These are phyloP conservation scores for Dentiscutata heterogama DNA, from an alignment of 371 early-diverging fungal species.

Conservation along the genomic window DNA sequence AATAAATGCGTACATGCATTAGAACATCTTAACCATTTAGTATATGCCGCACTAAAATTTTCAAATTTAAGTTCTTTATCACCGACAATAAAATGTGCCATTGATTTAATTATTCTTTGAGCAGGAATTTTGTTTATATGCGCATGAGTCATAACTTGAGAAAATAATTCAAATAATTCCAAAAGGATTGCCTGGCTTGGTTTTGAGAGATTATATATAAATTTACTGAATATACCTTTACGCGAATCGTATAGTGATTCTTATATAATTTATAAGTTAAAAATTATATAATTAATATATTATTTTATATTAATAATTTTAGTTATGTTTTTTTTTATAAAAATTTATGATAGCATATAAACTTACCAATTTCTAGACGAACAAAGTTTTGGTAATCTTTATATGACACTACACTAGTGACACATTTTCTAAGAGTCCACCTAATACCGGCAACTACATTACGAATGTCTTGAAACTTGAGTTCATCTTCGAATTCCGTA, in stretches of 20 bases:
- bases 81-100: slow-evolving; percentile 11
- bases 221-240: slow-evolving; percentile 41
- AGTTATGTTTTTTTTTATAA: background rate
- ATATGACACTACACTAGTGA: slow-evolving; percentile 5
- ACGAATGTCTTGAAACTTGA: slow-evolving; percentile 39
- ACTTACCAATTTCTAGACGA: slow-evolving; percentile 40
- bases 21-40: slow-evolving; percentile 40
- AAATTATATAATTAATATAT: too few species aligned
- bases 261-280: background rate
- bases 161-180: slow-evolving; percentile 30
- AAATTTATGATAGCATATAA: too few species aligned
- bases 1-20: slow-evolving; percentile 44
- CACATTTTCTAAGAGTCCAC: slow-evolving; percentile 41
- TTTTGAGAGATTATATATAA: slow-evolving; percentile 22
- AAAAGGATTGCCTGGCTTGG: slow-evolving; percentile 10
- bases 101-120: slow-evolving; percentile 37
- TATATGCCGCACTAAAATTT: slow-evolving; percentile 37
- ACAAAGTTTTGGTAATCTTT: slow-evolving; percentile 41
- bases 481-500: slow-evolving; percentile 28
- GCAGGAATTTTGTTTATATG: slow-evolving; percentile 41
- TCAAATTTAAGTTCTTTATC: slow-evolving; percentile 1
- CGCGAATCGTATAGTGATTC: slow-evolving; percentile 42
- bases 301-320: too few species aligned
- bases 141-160: slow-evolving; percentile 24
- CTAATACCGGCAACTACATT: slow-evolving; percentile 35